Evolutionary conservation across 2,329 filamentous ascomycete species (phyloP).

Genomic region (Penicillium sp.): DNA sequence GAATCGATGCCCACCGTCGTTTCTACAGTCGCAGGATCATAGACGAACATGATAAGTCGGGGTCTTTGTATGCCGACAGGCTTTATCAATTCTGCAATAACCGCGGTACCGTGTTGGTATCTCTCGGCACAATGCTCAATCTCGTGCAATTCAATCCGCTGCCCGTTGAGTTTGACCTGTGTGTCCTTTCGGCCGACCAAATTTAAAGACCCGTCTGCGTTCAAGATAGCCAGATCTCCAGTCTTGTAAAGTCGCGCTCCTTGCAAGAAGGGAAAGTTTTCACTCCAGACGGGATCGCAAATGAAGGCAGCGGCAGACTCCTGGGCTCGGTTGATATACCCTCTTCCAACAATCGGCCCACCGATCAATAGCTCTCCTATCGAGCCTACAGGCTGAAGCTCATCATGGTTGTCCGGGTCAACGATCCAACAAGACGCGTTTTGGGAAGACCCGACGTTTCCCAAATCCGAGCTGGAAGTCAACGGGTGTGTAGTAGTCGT

Average conservation of each 20-base stretch:
- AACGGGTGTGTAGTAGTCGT: background rate
- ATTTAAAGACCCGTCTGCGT: slow-evolving; percentile 26
- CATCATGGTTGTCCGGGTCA: slow-evolving; percentile 1
- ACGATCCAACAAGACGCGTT: slow-evolving; percentile 2
- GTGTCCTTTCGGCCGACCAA: slow-evolving; percentile 11
- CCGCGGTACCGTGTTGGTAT: background rate
- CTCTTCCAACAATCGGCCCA: slow-evolving; percentile 6
- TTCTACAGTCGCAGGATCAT: background rate
- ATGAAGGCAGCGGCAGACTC: background rate
- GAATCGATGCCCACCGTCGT: background rate
- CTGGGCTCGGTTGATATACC: slow-evolving; percentile 1
- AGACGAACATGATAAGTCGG: background rate
- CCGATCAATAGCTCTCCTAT: slow-evolving; percentile 4
- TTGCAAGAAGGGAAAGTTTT: background rate
- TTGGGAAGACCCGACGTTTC: slow-evolving; percentile 1
- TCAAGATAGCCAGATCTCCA: slow-evolving; percentile 33
- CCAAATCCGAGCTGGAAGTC: background rate
- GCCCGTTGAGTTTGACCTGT: slow-evolving; percentile 36
- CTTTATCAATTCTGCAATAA: background rate
- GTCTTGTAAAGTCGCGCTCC: slow-evolving; percentile 17
- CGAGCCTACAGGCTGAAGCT: slow-evolving; percentile 2
- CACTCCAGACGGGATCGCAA: background rate
- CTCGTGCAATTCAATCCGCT: slow-evolving; percentile 34
- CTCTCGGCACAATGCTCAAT: slow-evolving; percentile 24
- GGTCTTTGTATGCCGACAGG: background rate